Percentiles rank a stretch among this genome's conserved stretches.
These are phyloP conservation scores for Ceratocystis alfenasii DNA, from an alignment of 2,329 filamentous ascomycete genomes.

Conservation along the genomic window DNA sequence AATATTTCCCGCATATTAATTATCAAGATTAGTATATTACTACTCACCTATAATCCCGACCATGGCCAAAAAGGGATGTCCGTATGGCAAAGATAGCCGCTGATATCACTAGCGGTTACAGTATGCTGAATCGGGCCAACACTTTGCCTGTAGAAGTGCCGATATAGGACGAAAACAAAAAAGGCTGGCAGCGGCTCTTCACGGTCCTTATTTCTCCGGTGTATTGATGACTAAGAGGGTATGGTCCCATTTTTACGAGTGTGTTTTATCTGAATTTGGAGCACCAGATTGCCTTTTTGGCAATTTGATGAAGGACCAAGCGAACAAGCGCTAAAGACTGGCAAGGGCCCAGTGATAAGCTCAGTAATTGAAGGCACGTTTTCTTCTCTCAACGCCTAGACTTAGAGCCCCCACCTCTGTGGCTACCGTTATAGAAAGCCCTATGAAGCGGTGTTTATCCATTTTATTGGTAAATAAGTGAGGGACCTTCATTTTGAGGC, in stretches of 20 bases:
- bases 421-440: not conserved
- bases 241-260: not conserved
- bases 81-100: constrained; percentile 9
- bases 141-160: not conserved
- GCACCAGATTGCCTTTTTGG: constrained; percentile 21
- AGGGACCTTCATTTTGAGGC: constrained; percentile 20
- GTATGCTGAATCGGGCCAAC: not conserved
- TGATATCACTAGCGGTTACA: not conserved
- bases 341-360: not conserved
- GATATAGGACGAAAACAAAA: constrained; percentile 22
- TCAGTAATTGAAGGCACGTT: not conserved
- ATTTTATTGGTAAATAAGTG: not conserved
- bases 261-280: not conserved
- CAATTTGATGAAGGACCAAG: constrained; percentile 20
- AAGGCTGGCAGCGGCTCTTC: constrained; percentile 20
- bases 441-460: not conserved
- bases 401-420: not conserved
- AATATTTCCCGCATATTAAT: not conserved
- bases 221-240: constrained; percentile 16
- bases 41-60: not conserved
- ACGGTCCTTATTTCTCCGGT: constrained; percentile 22
- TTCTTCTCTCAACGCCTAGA: not conserved
- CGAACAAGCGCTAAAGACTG: constrained; percentile 13
- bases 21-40: not conserved
- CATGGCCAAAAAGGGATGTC: no score